Base-by-base conservation (phyloP, 495 filamentous ascomycete genomes). In the Aspergillus bridgeri region DNA sequence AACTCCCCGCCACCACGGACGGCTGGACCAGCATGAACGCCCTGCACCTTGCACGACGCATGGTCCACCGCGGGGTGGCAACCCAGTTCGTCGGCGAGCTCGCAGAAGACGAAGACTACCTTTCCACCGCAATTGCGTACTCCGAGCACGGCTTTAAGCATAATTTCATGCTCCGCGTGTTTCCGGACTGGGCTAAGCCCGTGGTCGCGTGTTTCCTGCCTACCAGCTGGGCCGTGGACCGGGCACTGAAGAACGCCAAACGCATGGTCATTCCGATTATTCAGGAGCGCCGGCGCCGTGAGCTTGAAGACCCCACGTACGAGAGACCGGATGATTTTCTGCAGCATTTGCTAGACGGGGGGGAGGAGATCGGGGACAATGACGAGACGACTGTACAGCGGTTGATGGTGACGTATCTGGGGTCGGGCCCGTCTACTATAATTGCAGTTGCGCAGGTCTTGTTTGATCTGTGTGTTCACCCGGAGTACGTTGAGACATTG, bases 401-500 rank as follows among this genome's bases (percentile, higher is more conserved):
- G 2, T 11, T 48, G 20, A 48, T 48, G 46, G 46, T 48, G 0
- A 48, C 46, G 9, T 48, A 48, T 11, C 46, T 48, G 9, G 46
- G 46, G 20, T 48, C 46, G 8, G 46, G 46, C 13, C 46, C 46
- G 20, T 48, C 46, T 5, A 48, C 46, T 2, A 48, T 48, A 19
- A 48, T 48, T 48, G 46, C 46, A 6, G 46, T 48, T 3, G 46
- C 51, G 6, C 51, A 53, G 51, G 29, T 42, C 17, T 15, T 53
- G 51, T 53, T 42, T 18, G 51, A 53, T 42, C 29, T 53, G n/a
- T 53, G 51, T n/a, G 29, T n/a, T 33, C 51, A 53, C 5, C 51
- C 51, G 17, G 51, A 53, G n/a, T 53, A 53, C 15, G 20, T 53
- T 3, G 51, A 42, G 51, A 29, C 27, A 1, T 22, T 53, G 18